Conservation (phyloP, 148 eudicot genomes). For the Suaeda aralocaspica region DNA sequence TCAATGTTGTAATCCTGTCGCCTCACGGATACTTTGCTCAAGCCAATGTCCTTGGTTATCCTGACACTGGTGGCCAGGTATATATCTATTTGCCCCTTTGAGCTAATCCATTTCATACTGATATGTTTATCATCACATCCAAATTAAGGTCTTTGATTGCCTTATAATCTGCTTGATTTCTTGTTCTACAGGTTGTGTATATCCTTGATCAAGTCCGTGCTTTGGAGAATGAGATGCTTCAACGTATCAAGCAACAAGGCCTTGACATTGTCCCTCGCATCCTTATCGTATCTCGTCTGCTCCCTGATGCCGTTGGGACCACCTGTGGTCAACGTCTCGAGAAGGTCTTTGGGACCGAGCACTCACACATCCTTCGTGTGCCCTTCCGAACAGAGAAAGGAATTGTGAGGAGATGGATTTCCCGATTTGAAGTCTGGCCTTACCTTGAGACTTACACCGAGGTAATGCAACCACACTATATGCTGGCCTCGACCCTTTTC, state of each 20-base stretch:
- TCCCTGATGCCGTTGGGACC: slow-evolving; percentile 96
- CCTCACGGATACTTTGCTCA: slow-evolving; percentile 99
- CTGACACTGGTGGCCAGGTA: slow-evolving; percentile 99
- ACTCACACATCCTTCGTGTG: slow-evolving; percentile 85
- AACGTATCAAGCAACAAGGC: slow-evolving; percentile 91
- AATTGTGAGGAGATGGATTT: slow-evolving; percentile 88
- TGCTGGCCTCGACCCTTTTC: background rate
- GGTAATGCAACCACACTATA: slow-evolving; percentile 30
- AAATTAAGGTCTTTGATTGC: background rate
- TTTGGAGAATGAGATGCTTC: slow-evolving; percentile 92
- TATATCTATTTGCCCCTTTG: background rate
- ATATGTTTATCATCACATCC: background rate
- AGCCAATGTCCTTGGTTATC: slow-evolving; percentile 89
- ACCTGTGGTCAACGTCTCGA: slow-evolving; percentile 92
- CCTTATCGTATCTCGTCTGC: slow-evolving; percentile 87
- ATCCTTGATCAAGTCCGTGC: slow-evolving; percentile 99
- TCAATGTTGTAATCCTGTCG: slow-evolving; percentile 94
- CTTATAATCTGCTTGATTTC: background rate
- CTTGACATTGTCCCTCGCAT: slow-evolving; percentile 85
- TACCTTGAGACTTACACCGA: slow-evolving; percentile 95
- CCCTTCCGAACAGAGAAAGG: slow-evolving; percentile 96
- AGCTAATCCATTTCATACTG: background rate
- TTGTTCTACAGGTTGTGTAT: slow-evolving; percentile 62
- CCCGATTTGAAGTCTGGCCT: slow-evolving; percentile 99
- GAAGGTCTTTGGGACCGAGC: slow-evolving; percentile 86